Percentiles rank a stretch among this genome's conserved stretches.
Conservation (phyloP, 169 alveolate genomes). For the Sarcocystis neurona region DNA sequence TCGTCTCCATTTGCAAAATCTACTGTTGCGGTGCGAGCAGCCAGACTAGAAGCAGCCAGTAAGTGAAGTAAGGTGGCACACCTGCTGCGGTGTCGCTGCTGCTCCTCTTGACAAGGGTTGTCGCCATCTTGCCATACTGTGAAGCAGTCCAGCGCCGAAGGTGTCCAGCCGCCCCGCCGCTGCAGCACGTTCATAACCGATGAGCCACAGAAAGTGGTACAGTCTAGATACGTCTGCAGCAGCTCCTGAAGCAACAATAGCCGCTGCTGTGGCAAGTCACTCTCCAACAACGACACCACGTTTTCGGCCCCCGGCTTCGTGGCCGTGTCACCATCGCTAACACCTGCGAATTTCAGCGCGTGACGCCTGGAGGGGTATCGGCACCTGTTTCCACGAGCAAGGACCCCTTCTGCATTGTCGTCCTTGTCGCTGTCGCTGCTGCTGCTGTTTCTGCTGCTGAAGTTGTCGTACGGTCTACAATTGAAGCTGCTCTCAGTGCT, state of each 20-base stretch:
- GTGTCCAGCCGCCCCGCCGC: slow-evolving; percentile 44
- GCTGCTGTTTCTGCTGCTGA: neutral
- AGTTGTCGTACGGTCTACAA: too few species aligned
- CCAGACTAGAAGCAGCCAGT: too few species aligned
- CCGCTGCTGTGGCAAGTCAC: neutral
- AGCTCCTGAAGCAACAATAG: slow-evolving; percentile 47
- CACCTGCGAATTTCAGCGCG: neutral
- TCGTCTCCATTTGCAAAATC: too few species aligned
- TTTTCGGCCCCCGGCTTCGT: too few species aligned
- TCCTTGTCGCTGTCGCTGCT: slow-evolving; percentile 9
- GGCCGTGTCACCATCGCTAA: neutral
- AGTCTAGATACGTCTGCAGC: slow-evolving; percentile 43
- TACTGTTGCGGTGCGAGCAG: too few species aligned
- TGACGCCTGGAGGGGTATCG: neutral
- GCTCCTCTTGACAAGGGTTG: too few species aligned
- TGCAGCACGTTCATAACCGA: slow-evolving; percentile 41
- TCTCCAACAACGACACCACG: neutral
- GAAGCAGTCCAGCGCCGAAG: slow-evolving; percentile 59
- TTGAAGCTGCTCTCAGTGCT: neutral
- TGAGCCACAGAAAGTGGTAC: slow-evolving; percentile 39
- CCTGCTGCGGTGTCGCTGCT: too few species aligned
- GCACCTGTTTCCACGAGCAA: neutral
- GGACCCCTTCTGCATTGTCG: slow-evolving; percentile 47
- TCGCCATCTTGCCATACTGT: too few species aligned
- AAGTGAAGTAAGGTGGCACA: too few species aligned